A percentile compares a stretch with the other conserved stretches of the same genome.
phyloP scores from a whole-genome alignment of 2,329 filamentous ascomycete genomes.

The Colletotrichum sp. region DNA sequence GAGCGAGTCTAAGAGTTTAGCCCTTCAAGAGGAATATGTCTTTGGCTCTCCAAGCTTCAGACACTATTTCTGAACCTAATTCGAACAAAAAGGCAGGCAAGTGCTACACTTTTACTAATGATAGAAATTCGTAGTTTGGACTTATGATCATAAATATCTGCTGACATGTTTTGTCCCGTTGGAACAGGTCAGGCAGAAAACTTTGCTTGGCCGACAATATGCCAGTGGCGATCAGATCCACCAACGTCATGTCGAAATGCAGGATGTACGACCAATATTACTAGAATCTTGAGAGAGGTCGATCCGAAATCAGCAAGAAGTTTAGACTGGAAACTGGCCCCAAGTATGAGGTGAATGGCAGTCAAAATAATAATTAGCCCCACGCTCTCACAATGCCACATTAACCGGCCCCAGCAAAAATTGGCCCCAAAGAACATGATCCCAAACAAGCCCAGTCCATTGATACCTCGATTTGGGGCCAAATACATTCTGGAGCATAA shows the following conservation, averaged over 20 bases:
- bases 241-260: neutral
- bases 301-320: neutral
- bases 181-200: neutral
- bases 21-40: neutral
- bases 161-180: neutral
- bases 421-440: neutral
- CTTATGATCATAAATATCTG: neutral
- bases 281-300: neutral
- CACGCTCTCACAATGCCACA: neutral
- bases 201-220: neutral
- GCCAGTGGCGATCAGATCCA: neutral
- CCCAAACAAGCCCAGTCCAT: neutral
- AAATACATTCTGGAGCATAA: neutral
- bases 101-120: fast-evolving
- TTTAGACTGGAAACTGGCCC: neutral
- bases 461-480: neutral
- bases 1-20: fast-evolving
- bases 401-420: neutral
- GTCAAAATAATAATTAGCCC: neutral
- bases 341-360: neutral
- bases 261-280: neutral
- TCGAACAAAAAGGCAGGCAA: fast-evolving
- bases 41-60: fast-evolving
- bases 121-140: neutral
- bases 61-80: neutral